Evolutionary conservation across 371 early-diverging fungal genomes (phyloP).

Genomic region (Sporodiniella umbellata): DNA sequence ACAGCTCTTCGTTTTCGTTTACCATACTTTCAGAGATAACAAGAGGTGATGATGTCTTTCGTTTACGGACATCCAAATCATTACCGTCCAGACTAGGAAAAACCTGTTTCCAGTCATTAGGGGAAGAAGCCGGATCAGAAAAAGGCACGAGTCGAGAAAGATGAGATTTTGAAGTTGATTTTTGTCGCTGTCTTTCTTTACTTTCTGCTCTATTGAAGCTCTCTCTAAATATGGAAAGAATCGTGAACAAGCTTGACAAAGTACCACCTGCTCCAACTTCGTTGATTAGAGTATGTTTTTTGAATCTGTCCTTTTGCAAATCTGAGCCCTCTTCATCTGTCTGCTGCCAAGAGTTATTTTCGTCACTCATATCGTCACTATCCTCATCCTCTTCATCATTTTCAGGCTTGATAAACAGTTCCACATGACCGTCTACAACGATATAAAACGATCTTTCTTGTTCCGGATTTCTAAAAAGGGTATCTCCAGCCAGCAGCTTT

Average conservation of each 20-base stretch:
- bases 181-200: slow-evolving; percentile 40
- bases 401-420: slow-evolving; percentile 67
- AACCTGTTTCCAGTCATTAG: slow-evolving; percentile 42
- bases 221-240: slow-evolving; percentile 89
- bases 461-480: slow-evolving; percentile 73
- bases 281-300: slow-evolving; percentile 76
- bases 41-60: slow-evolving; percentile 5
- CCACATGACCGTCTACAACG: slow-evolving; percentile 92
- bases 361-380: slow-evolving; percentile 17
- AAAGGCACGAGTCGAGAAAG: slow-evolving; percentile 4
- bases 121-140: slow-evolving; percentile 13
- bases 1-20: slow-evolving; percentile 2
- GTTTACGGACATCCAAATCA: not conserved
- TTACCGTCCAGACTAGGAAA: slow-evolving; percentile 41
- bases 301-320: slow-evolving; percentile 27
- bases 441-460: slow-evolving; percentile 85
- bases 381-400: slow-evolving; percentile 21
- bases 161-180: slow-evolving; percentile 7
- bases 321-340: slow-evolving; percentile 6
- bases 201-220: slow-evolving; percentile 61
- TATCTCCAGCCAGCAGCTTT: slow-evolving; percentile 82
- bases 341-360: slow-evolving; percentile 6
- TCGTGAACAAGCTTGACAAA: slow-evolving; percentile 88
- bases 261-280: slow-evolving; percentile 90
- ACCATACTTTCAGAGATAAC: no score